Base-by-base conservation (phyloP, 2,329 filamentous ascomycete species). In the Microsporum ferrugineum region DNA sequence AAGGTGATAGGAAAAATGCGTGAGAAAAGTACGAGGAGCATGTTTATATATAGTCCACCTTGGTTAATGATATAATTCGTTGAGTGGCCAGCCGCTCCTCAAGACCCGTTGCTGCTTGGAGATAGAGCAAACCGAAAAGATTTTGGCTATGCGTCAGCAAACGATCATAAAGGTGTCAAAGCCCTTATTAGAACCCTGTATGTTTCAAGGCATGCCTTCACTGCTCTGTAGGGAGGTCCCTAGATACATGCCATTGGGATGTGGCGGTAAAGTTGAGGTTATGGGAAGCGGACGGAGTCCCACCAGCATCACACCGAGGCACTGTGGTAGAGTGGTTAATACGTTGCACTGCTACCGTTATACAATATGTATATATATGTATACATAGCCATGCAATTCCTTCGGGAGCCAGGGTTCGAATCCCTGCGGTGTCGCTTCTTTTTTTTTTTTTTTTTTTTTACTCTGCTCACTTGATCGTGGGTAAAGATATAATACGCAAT, bases 251-350 rank as follows among this genome's bases (percentile, higher is more conserved):
- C 7, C 31, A 27, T 3, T 3, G 1, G 12, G 29, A 10, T 34
- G 12, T 12, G 27, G 29, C 7, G 43, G 6, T 10, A 10, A 6
- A 8, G 43, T 5, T 10, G 49, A 1, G 49, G 49, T n/a, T 53
- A 53, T 53, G 27, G 3, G 4, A 7, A n/a, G 27, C 31, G 27
- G 49, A 12, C 3, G 27, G 29, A 23, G 49, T 1, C 1, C 27
- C 27, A 23, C 5, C 49, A 53, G 23, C 49, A 53, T 53, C 49
- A 53, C 49, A 55, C 31, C 51, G 51, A 55, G 51, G 51, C 51
- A 55, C 51, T 55, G 51, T 55, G 51, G 51, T 55, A 55, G 51
- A 55, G 51, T 55, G 51, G 51, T 55, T 55, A 55, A 55, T 55
- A 55, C 51, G 51, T 55, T 55, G 51, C 51, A 55, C 51, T 55